phyloP scores from a whole-genome alignment of 768 basidiomycete species.

The Russula sp. region DNA sequence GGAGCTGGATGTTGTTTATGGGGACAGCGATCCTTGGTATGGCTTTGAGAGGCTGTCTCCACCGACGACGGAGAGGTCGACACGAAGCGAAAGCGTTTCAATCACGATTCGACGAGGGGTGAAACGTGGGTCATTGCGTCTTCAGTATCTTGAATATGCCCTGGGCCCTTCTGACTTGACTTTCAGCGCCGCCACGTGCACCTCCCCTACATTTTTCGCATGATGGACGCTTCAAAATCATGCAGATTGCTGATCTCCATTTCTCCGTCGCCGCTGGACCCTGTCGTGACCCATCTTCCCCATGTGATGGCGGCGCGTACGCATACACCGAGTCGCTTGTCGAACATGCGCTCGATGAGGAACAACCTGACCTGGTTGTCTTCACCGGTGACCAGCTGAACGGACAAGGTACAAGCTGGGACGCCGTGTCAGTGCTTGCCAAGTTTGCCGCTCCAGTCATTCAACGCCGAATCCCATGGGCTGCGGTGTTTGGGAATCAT shows the following conservation, averaged over 20 bases:
- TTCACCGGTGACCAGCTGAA: slow-evolving; percentile 93
- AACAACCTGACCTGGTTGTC: slow-evolving; percentile 87
- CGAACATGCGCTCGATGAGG: slow-evolving; percentile 58
- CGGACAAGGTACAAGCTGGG: slow-evolving; percentile 87
- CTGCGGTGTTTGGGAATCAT: slow-evolving; percentile 92
- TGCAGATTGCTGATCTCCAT: slow-evolving; percentile 92
- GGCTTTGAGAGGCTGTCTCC: slow-evolving; percentile 72
- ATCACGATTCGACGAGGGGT: slow-evolving; percentile 66
- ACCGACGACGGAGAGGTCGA: slow-evolving; percentile 39
- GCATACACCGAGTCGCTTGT: slow-evolving; percentile 72
- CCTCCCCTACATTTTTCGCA: slow-evolving; percentile 76
- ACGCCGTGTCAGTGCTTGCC: slow-evolving; percentile 76
- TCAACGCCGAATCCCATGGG: slow-evolving; percentile 77
- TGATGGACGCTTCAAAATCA: slow-evolving; percentile 80
- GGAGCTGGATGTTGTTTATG: slow-evolving; percentile 86
- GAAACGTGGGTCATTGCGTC: slow-evolving; percentile 43
- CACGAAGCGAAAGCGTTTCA: slow-evolving; percentile 45
- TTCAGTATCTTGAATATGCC: too few relatives aligned
- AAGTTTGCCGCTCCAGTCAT: slow-evolving; percentile 80
- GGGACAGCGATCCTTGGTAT: slow-evolving; percentile 77
- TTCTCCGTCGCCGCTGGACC: slow-evolving; percentile 73
- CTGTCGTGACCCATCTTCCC: slow-evolving; percentile 67
- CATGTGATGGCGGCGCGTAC: slow-evolving; percentile 53
- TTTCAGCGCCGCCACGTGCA: slow-evolving; percentile 57
- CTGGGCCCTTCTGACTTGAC: slow-evolving; percentile 4